A percentile compares a stretch with the other conserved stretches of the same genome.
Evolutionary conservation across 2,329 filamentous ascomycete genomes (phyloP).

Genomic region (Thielaviopsis musarum): DNA sequence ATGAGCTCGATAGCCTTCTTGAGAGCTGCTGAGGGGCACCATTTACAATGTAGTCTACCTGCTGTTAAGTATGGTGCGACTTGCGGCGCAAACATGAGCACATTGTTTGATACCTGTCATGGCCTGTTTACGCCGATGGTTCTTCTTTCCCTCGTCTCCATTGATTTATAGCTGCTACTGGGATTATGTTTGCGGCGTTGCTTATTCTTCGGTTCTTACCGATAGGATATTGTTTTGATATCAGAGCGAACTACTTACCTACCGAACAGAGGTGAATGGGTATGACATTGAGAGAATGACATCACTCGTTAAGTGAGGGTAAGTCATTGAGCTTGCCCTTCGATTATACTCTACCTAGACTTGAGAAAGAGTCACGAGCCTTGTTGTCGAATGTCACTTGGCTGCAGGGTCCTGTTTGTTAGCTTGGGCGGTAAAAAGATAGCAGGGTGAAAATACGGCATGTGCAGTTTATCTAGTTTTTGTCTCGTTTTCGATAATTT

Average conservation of each 20-base stretch:
- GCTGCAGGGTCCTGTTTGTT: background rate
- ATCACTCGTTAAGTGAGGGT: background rate
- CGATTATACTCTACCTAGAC: background rate
- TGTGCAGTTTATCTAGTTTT: too few species aligned
- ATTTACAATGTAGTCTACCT: background rate
- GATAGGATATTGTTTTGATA: background rate
- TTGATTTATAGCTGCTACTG: background rate
- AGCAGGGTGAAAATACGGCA: too few species aligned
- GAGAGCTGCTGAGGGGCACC: slow-evolving; percentile 43
- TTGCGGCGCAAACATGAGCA: background rate
- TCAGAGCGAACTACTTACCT: background rate
- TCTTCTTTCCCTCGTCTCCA: background rate
- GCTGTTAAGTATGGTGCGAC: background rate
- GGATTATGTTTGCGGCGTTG: background rate
- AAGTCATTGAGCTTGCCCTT: background rate
- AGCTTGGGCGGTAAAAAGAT: too few species aligned
- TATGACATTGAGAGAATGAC: background rate
- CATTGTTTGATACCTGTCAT: background rate
- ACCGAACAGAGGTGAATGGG: background rate
- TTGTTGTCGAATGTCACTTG: background rate
- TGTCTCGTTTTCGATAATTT: too few species aligned
- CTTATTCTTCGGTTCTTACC: background rate
- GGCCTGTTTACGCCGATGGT: background rate
- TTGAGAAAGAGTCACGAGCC: background rate
- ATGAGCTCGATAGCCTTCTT: slow-evolving; percentile 81